Evolutionary conservation across 768 basidiomycete genomes (phyloP).

Genomic region (Mycena metata): DNA sequence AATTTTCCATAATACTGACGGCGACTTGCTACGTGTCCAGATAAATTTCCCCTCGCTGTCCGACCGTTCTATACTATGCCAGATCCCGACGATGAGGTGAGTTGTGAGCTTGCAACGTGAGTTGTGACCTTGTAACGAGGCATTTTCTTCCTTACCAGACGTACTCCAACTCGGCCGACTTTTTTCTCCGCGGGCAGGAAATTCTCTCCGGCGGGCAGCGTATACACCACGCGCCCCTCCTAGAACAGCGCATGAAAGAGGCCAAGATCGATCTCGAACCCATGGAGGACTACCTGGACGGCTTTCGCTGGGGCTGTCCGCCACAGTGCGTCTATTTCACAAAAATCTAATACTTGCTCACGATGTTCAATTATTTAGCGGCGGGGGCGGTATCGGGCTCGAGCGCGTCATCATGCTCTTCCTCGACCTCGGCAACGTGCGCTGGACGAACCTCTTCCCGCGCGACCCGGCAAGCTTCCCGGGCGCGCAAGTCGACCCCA

Average conservation of each 20-base stretch:
- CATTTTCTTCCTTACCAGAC: conserved; percentile 67
- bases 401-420: conserved; percentile 98
- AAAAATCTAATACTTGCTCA: too few relatives aligned
- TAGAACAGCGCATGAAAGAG: conserved; percentile 88
- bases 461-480: too few relatives aligned
- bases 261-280: conserved; percentile 91
- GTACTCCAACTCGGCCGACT: conserved; percentile 98
- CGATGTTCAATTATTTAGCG: too few relatives aligned
- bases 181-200: conserved; percentile 99
- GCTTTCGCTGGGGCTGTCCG: conserved; percentile 93
- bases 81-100: conserved; percentile 89
- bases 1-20: conserved; percentile 99
- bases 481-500: too few relatives aligned
- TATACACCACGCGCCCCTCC: conserved; percentile 93
- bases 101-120: conserved; percentile 46
- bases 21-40: too few relatives aligned
- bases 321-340: too few relatives aligned
- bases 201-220: conserved; percentile 98
- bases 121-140: conserved; percentile 16
- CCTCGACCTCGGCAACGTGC: conserved; percentile 96
- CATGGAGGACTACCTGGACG: conserved; percentile 95
- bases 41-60: conserved; percentile 97
- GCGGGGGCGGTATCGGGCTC: conserved; percentile 95
- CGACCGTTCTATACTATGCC: conserved; percentile 99
- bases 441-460: conserved; percentile 94